Percentiles rank a stretch among this genome's conserved stretches.
phyloP scores from a whole-genome alignment of 495 filamentous ascomycete species.

The Saxophila tyrrhenica region DNA sequence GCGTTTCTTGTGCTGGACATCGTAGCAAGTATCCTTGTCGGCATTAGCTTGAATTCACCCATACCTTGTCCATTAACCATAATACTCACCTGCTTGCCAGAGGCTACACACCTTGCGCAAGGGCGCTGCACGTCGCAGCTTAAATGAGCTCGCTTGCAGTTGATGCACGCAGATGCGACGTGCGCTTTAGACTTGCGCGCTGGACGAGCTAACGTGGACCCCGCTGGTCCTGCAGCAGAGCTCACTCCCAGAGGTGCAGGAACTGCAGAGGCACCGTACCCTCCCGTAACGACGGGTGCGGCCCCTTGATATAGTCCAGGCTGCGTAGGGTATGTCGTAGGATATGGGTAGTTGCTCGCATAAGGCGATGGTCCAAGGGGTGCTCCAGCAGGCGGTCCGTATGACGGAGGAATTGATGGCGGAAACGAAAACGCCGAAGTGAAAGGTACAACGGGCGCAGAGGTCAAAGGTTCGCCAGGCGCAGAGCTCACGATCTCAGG shows the following conservation, averaged over 20 bases:
- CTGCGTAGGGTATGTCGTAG: neutral
- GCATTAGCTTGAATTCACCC: neutral
- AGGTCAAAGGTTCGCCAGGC: neutral
- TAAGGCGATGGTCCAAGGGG: too few species aligned
- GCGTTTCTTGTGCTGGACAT: conserved; percentile 94
- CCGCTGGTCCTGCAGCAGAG: neutral
- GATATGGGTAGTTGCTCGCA: neutral
- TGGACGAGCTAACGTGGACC: conserved; percentile 8
- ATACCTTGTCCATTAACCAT: conserved; percentile 38
- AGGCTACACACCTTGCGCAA: conserved; percentile 50
- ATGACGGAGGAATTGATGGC: neutral
- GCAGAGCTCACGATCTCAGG: neutral
- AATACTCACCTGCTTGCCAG: conserved; percentile 52
- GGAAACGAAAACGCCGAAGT: neutral
- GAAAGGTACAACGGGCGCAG: neutral
- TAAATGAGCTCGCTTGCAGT: conserved; percentile 94
- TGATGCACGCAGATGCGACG: conserved; percentile 91
- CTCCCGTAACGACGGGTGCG: too few species aligned
- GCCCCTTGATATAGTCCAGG: neutral
- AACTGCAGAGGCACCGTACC: neutral
- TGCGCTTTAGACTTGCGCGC: conserved; percentile 80
- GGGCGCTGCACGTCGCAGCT: conserved; percentile 59
- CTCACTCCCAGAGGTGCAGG: too few species aligned
- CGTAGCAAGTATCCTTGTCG: conserved; percentile 71
- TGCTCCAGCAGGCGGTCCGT: neutral